A percentile compares a stretch with the other conserved stretches of the same genome.
Evolutionary conservation across 2,329 filamentous ascomycete genomes (phyloP).

Genomic region (Hypoxylon sp.): DNA sequence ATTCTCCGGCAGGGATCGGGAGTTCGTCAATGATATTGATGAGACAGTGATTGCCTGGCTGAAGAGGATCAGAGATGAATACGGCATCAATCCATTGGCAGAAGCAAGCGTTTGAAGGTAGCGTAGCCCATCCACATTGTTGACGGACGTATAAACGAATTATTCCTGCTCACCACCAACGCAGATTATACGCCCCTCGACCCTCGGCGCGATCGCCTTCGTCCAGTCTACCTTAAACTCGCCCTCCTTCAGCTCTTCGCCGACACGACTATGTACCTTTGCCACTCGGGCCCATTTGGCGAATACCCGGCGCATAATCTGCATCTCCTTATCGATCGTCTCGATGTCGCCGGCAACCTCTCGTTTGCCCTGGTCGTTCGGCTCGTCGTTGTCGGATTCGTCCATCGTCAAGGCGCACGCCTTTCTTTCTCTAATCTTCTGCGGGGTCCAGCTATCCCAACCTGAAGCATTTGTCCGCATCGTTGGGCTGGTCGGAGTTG

Average conservation of each 20-base stretch:
- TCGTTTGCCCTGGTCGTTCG: slow-evolving; percentile 33
- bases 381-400: slow-evolving; percentile 59
- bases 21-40: no score
- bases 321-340: slow-evolving; percentile 65
- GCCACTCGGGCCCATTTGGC: slow-evolving; percentile 79
- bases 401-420: slow-evolving; percentile 52
- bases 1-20: not conserved
- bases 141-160: no score
- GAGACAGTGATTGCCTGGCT: not conserved
- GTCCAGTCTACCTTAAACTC: slow-evolving; percentile 80
- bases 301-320: slow-evolving; percentile 75
- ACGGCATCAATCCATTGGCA: not conserved
- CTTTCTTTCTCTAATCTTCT: slow-evolving; percentile 52
- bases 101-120: no score
- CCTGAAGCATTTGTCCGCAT: slow-evolving; percentile 37
- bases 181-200: slow-evolving; percentile 78
- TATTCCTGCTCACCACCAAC: slow-evolving; percentile 40
- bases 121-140: no score
- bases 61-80: not conserved
- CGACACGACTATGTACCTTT: slow-evolving; percentile 66
- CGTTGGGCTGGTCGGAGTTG: slow-evolving; percentile 31
- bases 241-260: slow-evolving; percentile 67
- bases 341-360: slow-evolving; percentile 54
- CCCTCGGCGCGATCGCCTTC: slow-evolving; percentile 77
- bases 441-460: slow-evolving; percentile 56